Conservation (phyloP, 1,284 basidiomycete species). For the Microbotryum saponariae region DNA sequence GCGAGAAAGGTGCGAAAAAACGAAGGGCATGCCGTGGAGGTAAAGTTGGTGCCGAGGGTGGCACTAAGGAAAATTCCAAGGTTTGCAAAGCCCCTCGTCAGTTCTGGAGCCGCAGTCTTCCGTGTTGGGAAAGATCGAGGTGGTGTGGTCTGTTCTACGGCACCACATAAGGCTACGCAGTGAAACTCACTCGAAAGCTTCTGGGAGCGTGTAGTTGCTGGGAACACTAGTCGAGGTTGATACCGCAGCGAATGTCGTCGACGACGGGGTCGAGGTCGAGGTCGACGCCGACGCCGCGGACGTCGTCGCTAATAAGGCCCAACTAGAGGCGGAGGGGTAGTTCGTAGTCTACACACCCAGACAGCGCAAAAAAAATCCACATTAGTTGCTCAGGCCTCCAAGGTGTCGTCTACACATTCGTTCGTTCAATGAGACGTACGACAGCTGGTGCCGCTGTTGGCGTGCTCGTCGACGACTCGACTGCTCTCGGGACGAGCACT, state of each 20-base stretch:
- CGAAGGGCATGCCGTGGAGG: slow-evolving; percentile 30
- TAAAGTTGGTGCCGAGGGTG: slow-evolving; percentile 33
- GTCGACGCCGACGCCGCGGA: not conserved
- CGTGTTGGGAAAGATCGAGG: not conserved
- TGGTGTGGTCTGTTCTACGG: not conserved
- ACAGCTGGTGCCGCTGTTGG: too few species aligned
- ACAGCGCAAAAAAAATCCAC: too few species aligned
- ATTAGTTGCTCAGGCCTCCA: too few species aligned
- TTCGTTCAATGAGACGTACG: too few species aligned
- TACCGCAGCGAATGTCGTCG: not conserved
- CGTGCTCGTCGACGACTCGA: too few species aligned
- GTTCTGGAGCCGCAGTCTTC: not conserved
- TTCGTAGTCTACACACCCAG: not conserved
- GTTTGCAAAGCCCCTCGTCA: not conserved
- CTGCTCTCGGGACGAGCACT: too few species aligned
- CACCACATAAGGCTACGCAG: not conserved
- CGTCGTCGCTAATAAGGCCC: not conserved
- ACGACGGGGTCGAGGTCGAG: not conserved
- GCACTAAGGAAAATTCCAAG: slow-evolving; percentile 11
- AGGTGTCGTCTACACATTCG: too few species aligned
- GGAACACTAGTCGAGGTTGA: slow-evolving; percentile 18
- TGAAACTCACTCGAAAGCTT: slow-evolving; percentile 29
- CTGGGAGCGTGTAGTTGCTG: slow-evolving; percentile 18
- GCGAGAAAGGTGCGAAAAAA: slow-evolving; percentile 34
- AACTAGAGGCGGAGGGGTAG: not conserved